Conservation (phyloP, 805 yeast species). For the Wickerhamomyces rabaulensis region DNA sequence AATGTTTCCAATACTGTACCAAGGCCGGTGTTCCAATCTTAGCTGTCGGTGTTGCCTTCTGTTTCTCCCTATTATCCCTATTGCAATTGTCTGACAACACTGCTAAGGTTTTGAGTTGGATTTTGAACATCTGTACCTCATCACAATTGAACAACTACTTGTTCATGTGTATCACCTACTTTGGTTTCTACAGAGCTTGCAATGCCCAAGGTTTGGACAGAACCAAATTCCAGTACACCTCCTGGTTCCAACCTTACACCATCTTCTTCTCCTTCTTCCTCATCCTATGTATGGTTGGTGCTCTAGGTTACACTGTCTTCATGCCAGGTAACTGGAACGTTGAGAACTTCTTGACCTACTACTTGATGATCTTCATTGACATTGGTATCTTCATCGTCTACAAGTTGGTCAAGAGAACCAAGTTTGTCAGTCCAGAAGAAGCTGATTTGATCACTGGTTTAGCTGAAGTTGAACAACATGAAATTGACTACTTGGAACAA, state of each 20-base stretch:
- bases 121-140: conserved; percentile 63
- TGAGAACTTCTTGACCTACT: conserved; percentile 59
- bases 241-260: conserved; percentile 58
- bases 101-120: conserved; percentile 64
- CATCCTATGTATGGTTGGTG: conserved; percentile 44
- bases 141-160: conserved; percentile 60
- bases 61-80: conserved; percentile 62
- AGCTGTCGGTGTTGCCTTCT: conserved; percentile 50
- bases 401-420: conserved; percentile 44
- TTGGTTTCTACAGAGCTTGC: conserved; percentile 59
- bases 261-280: conserved; percentile 42
- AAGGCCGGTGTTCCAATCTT: conserved; percentile 66
- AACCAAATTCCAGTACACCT: conserved; percentile 38
- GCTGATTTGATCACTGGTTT: conserved; percentile 45
- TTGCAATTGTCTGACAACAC: conserved; percentile 56
- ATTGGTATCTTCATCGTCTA: conserved; percentile 41
- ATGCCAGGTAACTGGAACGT: conserved; percentile 63
- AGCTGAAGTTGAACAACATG: conserved; percentile 34
- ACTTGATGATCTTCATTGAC: conserved; percentile 63
- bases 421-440: conserved; percentile 37
- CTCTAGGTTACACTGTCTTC: conserved; percentile 68
- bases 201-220: conserved; percentile 41
- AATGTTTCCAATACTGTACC: conserved; percentile 52
- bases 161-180: conserved; percentile 51
- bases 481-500: conserved; percentile 24